These are phyloP conservation scores for Trametes punicea DNA, from an alignment of 768 basidiomycete genomes.

Conservation along the genomic window DNA sequence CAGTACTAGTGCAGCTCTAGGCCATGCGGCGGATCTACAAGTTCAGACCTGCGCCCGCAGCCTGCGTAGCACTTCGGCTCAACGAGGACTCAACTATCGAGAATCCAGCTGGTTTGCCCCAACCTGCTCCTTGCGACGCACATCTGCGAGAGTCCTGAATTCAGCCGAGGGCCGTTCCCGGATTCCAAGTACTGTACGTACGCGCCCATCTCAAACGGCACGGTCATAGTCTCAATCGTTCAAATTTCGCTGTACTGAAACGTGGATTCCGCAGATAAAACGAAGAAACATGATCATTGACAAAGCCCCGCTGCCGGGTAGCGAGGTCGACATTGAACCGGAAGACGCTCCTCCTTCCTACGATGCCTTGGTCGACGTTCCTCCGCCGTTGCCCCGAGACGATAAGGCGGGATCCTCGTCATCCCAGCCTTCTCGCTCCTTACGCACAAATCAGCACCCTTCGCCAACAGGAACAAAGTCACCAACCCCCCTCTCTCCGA, in stretches of 20 bases:
- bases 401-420: slow-evolving; percentile 2
- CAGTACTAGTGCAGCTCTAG: not conserved
- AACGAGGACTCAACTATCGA: not conserved
- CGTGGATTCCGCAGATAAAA: too few species aligned
- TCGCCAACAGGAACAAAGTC: not conserved
- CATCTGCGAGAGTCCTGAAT: too few species aligned
- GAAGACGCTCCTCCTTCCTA: slow-evolving; percentile 31
- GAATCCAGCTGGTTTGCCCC: not conserved
- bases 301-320: slow-evolving; percentile 22
- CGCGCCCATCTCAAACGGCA: too few species aligned
- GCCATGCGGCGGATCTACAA: too few species aligned
- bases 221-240: too few species aligned
- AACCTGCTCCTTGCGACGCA: too few species aligned
- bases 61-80: not conserved
- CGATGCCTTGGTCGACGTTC: slow-evolving; percentile 13
- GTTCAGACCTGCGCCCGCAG: not conserved
- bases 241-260: too few species aligned
- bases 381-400: not conserved
- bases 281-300: slow-evolving; percentile 32
- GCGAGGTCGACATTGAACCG: slow-evolving; percentile 20
- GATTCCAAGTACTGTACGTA: too few species aligned
- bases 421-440: not conserved
- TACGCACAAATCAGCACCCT: too few species aligned
- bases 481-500: not conserved
- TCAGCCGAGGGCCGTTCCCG: too few species aligned